Conservation (phyloP, 306 rosid species). For the Macrotyloma uniflorum region DNA sequence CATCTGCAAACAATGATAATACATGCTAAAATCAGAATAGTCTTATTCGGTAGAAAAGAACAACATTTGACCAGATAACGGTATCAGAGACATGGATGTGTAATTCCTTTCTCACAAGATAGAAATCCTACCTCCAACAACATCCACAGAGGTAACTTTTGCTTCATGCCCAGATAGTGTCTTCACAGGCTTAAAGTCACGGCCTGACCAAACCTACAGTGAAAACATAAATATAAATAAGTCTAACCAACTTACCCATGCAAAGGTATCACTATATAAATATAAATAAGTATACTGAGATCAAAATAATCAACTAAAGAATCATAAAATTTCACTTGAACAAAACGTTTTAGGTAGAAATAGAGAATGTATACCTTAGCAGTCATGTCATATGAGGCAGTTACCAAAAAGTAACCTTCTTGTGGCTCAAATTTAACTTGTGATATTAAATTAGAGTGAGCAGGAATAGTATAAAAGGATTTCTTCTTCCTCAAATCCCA, state of each 20-base stretch:
- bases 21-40: constrained; percentile 33
- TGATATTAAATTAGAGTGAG: constrained; percentile 89
- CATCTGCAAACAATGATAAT: constrained; percentile 62
- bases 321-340: too few relatives aligned
- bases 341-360: constrained; percentile 21
- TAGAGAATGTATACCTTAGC: constrained; percentile 70
- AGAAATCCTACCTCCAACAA: constrained; percentile 66
- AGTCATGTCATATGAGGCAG: constrained; percentile 92
- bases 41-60: background rate
- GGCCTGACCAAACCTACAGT: constrained; percentile 88
- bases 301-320: constrained; percentile 7
- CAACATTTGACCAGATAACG: too few relatives aligned
- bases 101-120: constrained; percentile 25
- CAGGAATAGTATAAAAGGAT: constrained; percentile 86
- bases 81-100: constrained; percentile 2
- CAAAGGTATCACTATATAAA: background rate
- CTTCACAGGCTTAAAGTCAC: constrained; percentile 92
- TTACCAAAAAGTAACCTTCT: constrained; percentile 93
- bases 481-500: constrained; percentile 96
- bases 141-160: constrained; percentile 82
- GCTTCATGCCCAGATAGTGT: constrained; percentile 94
- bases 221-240: constrained; percentile 32
- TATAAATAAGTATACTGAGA: constrained; percentile 1
- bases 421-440: constrained; percentile 95
- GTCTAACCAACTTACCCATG: background rate